phyloP scores from a whole-genome alignment of 164 flowering plant genomes.

The Aristolochia californica region DNA sequence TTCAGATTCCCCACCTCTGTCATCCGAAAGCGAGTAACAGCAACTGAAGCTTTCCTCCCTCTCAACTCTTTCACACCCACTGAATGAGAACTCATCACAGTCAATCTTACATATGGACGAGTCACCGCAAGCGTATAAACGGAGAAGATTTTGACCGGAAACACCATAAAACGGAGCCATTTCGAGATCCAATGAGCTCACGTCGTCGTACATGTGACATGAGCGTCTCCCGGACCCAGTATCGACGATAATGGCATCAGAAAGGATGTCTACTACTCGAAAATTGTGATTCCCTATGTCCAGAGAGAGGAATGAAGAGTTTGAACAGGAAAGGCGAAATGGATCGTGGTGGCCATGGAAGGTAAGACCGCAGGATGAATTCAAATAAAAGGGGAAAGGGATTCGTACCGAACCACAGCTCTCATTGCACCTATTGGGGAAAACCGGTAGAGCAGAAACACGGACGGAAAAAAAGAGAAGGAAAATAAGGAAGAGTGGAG shows the following conservation, averaged over 20 bases:
- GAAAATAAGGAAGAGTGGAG: slow-evolving; percentile 1
- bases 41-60: slow-evolving; percentile 32
- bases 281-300: slow-evolving; percentile 21
- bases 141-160: slow-evolving; percentile 50
- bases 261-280: slow-evolving; percentile 37
- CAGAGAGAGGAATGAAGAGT: slow-evolving; percentile 42
- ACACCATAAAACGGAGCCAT: slow-evolving; percentile 36
- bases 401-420: slow-evolving; percentile 39
- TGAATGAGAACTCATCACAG: slow-evolving; percentile 30
- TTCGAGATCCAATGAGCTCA: slow-evolving; percentile 33
- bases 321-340: slow-evolving; percentile 48
- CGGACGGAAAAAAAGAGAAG: slow-evolving; percentile 9
- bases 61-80: slow-evolving; percentile 27
- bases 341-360: slow-evolving; percentile 4
- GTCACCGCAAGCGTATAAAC: slow-evolving; percentile 64
- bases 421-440: slow-evolving; percentile 26
- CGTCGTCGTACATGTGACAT: slow-evolving; percentile 45
- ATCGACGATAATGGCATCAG: slow-evolving; percentile 51
- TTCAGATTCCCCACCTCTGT: slow-evolving; percentile 40
- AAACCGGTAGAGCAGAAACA: slow-evolving; percentile 2
- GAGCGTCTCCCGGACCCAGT: slow-evolving; percentile 32
- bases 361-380: slow-evolving; percentile 19
- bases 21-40: slow-evolving; percentile 58
- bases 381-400: slow-evolving; percentile 56
- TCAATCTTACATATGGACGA: slow-evolving; percentile 54